These are phyloP conservation scores for Diaporthe sp. DNA, from an alignment of 2,329 filamentous ascomycete genomes.

Conservation along the genomic window DNA sequence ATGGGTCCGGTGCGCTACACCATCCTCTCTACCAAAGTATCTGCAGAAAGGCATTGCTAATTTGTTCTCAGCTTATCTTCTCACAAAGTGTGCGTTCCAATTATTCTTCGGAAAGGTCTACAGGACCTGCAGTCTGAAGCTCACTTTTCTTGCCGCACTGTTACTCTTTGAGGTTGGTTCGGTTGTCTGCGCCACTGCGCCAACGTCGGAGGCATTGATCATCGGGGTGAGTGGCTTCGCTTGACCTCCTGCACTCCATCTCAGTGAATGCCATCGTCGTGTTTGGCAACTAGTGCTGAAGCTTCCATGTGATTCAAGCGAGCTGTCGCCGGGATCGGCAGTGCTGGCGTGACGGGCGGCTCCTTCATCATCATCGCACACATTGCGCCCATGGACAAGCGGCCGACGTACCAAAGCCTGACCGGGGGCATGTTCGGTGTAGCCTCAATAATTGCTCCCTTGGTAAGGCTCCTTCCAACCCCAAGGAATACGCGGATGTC, in stretches of 20 bases:
- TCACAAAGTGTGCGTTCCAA: constrained; percentile 40
- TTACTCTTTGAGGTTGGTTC: constrained; percentile 56
- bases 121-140: constrained; percentile 13
- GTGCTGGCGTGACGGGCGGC: constrained; percentile 60
- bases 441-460: constrained; percentile 59
- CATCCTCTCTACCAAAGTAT: background rate
- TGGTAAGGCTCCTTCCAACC: constrained; percentile 42
- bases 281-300: background rate
- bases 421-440: constrained; percentile 60
- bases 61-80: constrained; percentile 45
- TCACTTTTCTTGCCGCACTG: background rate
- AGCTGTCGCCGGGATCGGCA: constrained; percentile 50
- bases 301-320: constrained; percentile 28
- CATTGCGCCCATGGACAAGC: constrained; percentile 46
- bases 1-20: constrained; percentile 47
- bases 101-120: constrained; percentile 40
- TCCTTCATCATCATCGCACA: constrained; percentile 54
- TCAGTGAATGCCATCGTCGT: no score
- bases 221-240: constrained; percentile 40
- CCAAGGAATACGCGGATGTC: background rate
- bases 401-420: constrained; percentile 52
- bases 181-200: constrained; percentile 52
- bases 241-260: background rate
- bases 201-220: constrained; percentile 48
- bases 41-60: background rate